Evolutionary conservation across 148 eudicot genomes (phyloP).

Genomic region (Amaranthus cruentus): DNA sequence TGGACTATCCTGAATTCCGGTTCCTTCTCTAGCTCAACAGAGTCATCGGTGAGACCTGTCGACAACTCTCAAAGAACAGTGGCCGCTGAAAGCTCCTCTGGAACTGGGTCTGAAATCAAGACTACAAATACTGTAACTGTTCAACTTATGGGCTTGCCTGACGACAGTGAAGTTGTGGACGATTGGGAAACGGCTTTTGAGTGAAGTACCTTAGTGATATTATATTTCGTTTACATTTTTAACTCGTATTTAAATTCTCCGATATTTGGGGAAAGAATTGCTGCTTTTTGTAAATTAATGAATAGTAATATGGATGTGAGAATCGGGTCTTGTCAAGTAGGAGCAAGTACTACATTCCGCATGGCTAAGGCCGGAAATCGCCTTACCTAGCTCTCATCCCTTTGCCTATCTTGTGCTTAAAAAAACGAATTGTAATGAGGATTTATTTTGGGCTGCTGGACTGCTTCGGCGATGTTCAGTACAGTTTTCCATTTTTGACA

Average conservation of each 20-base stretch:
- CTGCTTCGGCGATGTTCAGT: no score
- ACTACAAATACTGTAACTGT: conserved; percentile 7
- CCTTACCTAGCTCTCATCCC: no score
- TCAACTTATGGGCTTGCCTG: conserved; percentile 19
- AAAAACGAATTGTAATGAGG: no score
- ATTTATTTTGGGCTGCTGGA: no score
- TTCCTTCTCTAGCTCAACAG: conserved; percentile 29
- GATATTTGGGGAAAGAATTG: not conserved
- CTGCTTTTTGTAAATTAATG: no score
- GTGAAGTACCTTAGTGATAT: conserved; percentile 25
- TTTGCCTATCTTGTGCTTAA: no score
- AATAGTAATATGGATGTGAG: no score
- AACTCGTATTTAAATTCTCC: not conserved
- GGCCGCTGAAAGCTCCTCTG: conserved; percentile 19
- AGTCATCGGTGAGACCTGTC: conserved; percentile 22
- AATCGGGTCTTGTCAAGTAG: no score
- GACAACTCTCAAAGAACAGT: conserved; percentile 25
- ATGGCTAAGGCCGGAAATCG: no score
- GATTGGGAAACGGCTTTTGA: conserved; percentile 89
- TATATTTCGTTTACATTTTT: not conserved
- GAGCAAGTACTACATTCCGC: no score
- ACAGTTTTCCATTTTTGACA: no score
- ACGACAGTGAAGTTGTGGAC: conserved; percentile 47
- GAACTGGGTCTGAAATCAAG: conserved; percentile 23
- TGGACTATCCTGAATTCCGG: conserved; percentile 68